phyloP scores from a whole-genome alignment of 257 asterid genomes.

The Catharanthus roseus region DNA sequence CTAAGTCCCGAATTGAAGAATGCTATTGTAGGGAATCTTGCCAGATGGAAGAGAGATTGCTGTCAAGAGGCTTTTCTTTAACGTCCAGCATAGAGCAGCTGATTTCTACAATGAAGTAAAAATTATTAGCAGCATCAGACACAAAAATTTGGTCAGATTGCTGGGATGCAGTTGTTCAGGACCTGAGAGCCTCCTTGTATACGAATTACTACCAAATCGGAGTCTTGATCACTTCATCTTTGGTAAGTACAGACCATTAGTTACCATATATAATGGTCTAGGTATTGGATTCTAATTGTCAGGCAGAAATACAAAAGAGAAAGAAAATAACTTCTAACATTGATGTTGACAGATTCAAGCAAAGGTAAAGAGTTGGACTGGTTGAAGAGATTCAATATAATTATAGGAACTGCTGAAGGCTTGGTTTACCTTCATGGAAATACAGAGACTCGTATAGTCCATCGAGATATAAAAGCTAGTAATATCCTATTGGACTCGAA shows the following conservation, averaged over 20 bases:
- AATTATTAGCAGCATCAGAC: slow-evolving; percentile 25
- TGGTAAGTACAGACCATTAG: slow-evolving; percentile 20
- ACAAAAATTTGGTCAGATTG: slow-evolving; percentile 23
- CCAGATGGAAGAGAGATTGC: slow-evolving; percentile 33
- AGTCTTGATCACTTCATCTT: slow-evolving; percentile 32
- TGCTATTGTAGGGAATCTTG: slow-evolving; percentile 22
- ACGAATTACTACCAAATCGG: slow-evolving; percentile 25
- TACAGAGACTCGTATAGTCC: slow-evolving; percentile 13
- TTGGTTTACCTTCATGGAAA: slow-evolving; percentile 22
- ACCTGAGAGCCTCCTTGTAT: slow-evolving; percentile 31
- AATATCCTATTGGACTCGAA: slow-evolving; percentile 18
- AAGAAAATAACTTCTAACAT: neutral
- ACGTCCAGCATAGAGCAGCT: slow-evolving; percentile 19
- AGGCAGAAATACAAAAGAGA: too few species aligned
- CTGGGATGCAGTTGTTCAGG: slow-evolving; percentile 32
- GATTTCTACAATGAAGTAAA: slow-evolving; percentile 31
- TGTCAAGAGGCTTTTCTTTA: slow-evolving; percentile 27
- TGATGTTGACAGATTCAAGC: slow-evolving; percentile 2
- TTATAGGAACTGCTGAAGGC: slow-evolving; percentile 18
- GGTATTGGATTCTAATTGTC: too few species aligned
- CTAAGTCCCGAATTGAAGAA: neutral
- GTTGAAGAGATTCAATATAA: slow-evolving; percentile 16
- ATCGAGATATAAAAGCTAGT: slow-evolving; percentile 21
- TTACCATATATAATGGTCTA: too few species aligned
- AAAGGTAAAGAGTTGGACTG: slow-evolving; percentile 12